Evolutionary conservation across 2,329 filamentous ascomycete genomes (phyloP).

Genomic region (Chrysoporthe deuterocubensis): DNA sequence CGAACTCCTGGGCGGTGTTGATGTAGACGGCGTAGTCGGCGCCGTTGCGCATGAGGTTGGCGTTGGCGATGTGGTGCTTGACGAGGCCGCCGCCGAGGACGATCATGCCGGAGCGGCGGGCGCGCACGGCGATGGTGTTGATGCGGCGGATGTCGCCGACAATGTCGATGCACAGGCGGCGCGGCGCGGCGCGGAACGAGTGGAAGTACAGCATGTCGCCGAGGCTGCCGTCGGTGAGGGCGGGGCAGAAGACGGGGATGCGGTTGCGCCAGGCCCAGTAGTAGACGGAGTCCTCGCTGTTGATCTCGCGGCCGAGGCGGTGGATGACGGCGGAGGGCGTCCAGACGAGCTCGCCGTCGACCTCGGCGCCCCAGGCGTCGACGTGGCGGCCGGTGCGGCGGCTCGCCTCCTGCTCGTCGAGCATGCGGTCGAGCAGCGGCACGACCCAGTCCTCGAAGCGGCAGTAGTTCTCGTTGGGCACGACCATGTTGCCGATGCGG

Average conservation of each 20-base stretch:
- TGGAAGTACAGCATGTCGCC: conserved; percentile 99
- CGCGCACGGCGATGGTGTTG: conserved; percentile 88
- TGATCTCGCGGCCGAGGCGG: conserved; percentile 89
- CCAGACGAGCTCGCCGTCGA: conserved; percentile 77
- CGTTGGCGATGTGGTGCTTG: conserved; percentile 98
- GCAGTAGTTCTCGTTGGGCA: conserved; percentile 97
- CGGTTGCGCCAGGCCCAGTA: conserved; percentile 98
- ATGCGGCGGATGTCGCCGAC: conserved; percentile 92
- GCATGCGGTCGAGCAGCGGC: conserved; percentile 91
- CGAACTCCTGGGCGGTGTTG: conserved; percentile 96
- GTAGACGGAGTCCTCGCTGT: conserved; percentile 87
- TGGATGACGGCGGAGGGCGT: conserved; percentile 92
- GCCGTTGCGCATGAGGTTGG: conserved; percentile 95
- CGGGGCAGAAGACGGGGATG: conserved; percentile 96
- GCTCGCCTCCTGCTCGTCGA: conserved; percentile 87
- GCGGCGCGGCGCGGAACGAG: conserved; percentile 86
- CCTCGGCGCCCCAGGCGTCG: conserved; percentile 49
- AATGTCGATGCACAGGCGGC: conserved; percentile 83
- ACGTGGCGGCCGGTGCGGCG: conserved; percentile 52
- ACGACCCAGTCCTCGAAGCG: conserved; percentile 97
- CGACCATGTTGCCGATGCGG: conserved; percentile 92
- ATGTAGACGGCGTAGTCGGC: conserved; percentile 97
- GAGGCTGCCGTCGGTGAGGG: conserved; percentile 90
- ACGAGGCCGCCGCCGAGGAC: conserved; percentile 93
- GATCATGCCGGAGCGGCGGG: conserved; percentile 91